These are phyloP conservation scores for Exophiala sp. DNA, from an alignment of 2,329 filamentous ascomycete genomes.

Conservation along the genomic window DNA sequence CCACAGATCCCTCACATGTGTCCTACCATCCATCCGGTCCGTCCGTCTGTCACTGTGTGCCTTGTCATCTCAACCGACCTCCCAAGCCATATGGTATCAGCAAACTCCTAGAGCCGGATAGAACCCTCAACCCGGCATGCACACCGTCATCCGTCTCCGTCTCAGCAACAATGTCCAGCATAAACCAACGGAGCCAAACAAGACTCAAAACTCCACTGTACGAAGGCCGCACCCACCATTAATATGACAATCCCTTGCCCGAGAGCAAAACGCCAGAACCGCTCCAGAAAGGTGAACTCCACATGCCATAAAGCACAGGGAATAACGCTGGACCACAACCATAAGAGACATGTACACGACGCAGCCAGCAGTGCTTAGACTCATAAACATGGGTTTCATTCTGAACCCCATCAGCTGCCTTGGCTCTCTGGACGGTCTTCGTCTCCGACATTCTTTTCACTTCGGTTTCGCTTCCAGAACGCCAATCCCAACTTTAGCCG, in stretches of 20 bases:
- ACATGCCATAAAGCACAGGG: neutral
- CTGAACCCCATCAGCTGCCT: conserved; percentile 9
- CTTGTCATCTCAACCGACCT: neutral
- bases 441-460: conserved; percentile 16
- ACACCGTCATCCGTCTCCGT: too few relatives aligned
- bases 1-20: neutral
- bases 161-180: neutral
- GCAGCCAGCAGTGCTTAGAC: neutral
- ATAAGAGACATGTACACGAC: neutral
- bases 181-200: neutral
- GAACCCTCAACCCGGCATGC: neutral
- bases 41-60: neutral
- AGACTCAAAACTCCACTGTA: neutral
- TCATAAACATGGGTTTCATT: neutral
- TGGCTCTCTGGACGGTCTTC: conserved; percentile 16
- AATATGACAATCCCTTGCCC: neutral
- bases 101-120: neutral
- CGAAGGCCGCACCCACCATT: neutral
- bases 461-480: conserved; percentile 27
- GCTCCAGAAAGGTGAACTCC: neutral
- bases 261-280: neutral
- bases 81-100: neutral
- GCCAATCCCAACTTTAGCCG: conserved; percentile 24
- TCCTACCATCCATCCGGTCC: too few relatives aligned
- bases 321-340: too few relatives aligned